Evolutionary conservation across 371 early-diverging fungal genomes (phyloP).

Genomic region (Chytridium lagenaria): DNA sequence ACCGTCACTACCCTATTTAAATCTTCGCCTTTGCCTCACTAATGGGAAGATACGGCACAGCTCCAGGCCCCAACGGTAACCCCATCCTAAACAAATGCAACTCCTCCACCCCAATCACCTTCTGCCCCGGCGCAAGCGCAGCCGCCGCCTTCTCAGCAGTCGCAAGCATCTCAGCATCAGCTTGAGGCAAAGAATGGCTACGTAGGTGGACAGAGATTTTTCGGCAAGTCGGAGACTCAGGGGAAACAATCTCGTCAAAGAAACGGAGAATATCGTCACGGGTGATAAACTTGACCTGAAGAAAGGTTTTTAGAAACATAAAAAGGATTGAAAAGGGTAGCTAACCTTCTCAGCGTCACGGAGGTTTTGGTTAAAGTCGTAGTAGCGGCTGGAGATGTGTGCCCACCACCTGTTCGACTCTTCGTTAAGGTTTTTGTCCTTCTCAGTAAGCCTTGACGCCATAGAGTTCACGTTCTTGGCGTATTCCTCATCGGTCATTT

Average conservation of each 20-base stretch:
- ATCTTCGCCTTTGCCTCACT: not conserved
- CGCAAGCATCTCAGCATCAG: not conserved
- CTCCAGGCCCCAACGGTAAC: constrained; percentile 1
- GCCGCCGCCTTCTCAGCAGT: not conserved
- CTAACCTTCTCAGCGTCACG: constrained; percentile 43
- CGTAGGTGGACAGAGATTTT: constrained; percentile 75
- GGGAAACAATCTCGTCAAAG: constrained; percentile 64
- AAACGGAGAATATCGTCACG: constrained; percentile 64
- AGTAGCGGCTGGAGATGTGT: constrained; percentile 78
- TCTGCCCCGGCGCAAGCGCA: not conserved
- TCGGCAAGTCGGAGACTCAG: constrained; percentile 59
- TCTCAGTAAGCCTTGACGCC: constrained; percentile 75
- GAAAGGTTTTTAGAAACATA: not conserved
- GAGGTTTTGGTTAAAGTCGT: constrained; percentile 78
- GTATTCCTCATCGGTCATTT: constrained; percentile 76
- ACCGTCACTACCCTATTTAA: not conserved
- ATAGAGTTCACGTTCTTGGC: constrained; percentile 75
- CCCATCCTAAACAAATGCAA: constrained; percentile 9
- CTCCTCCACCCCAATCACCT: constrained; percentile 1
- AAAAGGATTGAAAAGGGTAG: constrained; percentile 25
- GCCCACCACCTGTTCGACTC: constrained; percentile 81
- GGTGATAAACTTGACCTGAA: constrained; percentile 56
- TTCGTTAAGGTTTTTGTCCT: constrained; percentile 83
- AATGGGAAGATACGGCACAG: not conserved
- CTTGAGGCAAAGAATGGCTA: constrained; percentile 28